Evolutionary conservation across 179 eudicot genomes (phyloP), one percentile per base, ranked within the genome.

Genomic region (Spergularia azorica): DNA sequence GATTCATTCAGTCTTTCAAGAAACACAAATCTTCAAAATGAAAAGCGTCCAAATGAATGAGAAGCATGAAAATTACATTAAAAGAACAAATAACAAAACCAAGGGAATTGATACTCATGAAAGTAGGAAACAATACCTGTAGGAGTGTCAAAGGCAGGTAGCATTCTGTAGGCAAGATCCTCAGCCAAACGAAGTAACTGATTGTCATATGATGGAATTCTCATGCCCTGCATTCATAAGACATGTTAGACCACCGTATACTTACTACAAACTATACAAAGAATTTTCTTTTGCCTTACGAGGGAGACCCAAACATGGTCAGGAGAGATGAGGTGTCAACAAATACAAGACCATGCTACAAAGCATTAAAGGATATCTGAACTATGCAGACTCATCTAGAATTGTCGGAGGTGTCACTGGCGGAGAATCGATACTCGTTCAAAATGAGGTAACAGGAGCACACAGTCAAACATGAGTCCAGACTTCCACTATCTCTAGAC

Each of bases 91-190:
- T 59, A 4, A 38, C 39, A n/a, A 69, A 59, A 41, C 13, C 41
- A 51, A 21, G 17, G 75, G 68, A 67, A 56, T 21, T 43, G 50
- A 60, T 60, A 18, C 18, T 4, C 9, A 67, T 1, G 39, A 36
- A 36, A 36, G 39, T 36, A 11, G 17, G 51, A 55, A 67, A 55
- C 13, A 71, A 62, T 69, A 95, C 99, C 99, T 84, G 99, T 94
- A 76, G 99, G 99, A 83, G 99, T 96, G 81, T 96, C 99, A 82
- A 96, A 96, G 79, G 99, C 99, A 67, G 99, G 99, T 60, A 96
- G 82, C 76, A 96, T 71, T 82, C 99, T 89, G 36, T 83, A 82
- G 51, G 86, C 99, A 75, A 96, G 88, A 81, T 96, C 99, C 89
- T 96, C 98, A 7, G 99, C 92, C 82, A 96, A 87, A 77, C 85